These are phyloP conservation scores for Butyriboletus appendiculatus DNA, from an alignment of 1,284 basidiomycete species.

Conservation along the genomic window DNA sequence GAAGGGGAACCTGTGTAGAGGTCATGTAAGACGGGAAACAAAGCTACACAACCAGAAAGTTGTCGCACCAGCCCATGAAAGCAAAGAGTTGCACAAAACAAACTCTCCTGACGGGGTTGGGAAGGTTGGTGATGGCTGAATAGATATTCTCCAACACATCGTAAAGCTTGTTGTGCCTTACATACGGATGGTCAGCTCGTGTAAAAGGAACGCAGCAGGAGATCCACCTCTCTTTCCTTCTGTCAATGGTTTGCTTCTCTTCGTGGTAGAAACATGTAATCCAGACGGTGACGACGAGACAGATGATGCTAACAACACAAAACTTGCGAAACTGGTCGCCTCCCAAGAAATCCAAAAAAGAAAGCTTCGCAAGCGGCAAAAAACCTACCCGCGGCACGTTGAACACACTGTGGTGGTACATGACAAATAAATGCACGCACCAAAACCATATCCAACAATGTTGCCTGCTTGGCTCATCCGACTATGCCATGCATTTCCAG, in stretches of 20 bases:
- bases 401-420: background rate
- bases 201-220: background rate
- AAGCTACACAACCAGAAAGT: background rate
- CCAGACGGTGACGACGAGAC: slow-evolving; percentile 82
- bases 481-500: slow-evolving; percentile 98
- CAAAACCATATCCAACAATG: slow-evolving; percentile 89
- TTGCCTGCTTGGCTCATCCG: slow-evolving; percentile 95
- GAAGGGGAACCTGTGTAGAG: slow-evolving; percentile 80
- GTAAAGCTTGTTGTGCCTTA: slow-evolving; percentile 45
- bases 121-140: slow-evolving; percentile 71
- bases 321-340: slow-evolving; percentile 96
- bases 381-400: slow-evolving; percentile 56
- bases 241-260: slow-evolving; percentile 63
- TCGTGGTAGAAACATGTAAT: slow-evolving; percentile 84
- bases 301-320: slow-evolving; percentile 81
- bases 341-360: slow-evolving; percentile 79
- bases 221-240: slow-evolving; percentile 45
- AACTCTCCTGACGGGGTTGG: slow-evolving; percentile 81
- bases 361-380: slow-evolving; percentile 77
- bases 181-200: slow-evolving; percentile 8
- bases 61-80: slow-evolving; percentile 86
- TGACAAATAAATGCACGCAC: slow-evolving; percentile 40
- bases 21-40: slow-evolving; percentile 1
- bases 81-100: slow-evolving; percentile 91
- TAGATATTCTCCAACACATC: slow-evolving; percentile 80